A percentile compares a stretch with the other conserved stretches of the same genome.
phyloP scores from a whole-genome alignment of 2,329 filamentous ascomycete genomes.

The Trichoderma brevicompactum region DNA sequence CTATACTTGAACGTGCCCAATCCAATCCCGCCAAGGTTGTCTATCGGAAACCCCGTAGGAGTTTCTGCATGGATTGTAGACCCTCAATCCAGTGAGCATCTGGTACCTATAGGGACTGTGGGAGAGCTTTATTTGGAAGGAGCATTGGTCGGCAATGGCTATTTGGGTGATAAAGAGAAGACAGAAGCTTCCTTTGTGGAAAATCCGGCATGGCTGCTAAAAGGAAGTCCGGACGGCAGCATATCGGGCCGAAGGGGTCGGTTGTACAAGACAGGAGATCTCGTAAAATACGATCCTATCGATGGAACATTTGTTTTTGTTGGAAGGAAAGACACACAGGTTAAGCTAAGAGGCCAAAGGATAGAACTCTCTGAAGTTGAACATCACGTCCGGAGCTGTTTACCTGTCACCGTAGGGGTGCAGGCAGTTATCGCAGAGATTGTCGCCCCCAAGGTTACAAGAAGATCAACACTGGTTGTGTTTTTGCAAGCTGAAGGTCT shows the following conservation, averaged over 20 bases:
- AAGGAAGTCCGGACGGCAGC: background rate
- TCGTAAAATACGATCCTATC: slow-evolving; percentile 45
- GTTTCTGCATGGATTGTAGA: slow-evolving; percentile 7
- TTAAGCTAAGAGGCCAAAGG: slow-evolving; percentile 62
- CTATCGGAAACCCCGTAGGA: slow-evolving; percentile 32
- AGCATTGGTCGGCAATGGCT: slow-evolving; percentile 58
- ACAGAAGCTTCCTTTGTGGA: slow-evolving; percentile 38
- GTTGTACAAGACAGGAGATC: slow-evolving; percentile 54
- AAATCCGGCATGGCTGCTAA: slow-evolving; percentile 36
- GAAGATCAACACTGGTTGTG: background rate
- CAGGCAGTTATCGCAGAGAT: slow-evolving; percentile 9
- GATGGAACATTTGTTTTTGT: slow-evolving; percentile 50
- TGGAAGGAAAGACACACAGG: slow-evolving; percentile 60
- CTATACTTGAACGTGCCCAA: background rate
- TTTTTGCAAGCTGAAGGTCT: background rate
- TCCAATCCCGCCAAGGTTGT: background rate
- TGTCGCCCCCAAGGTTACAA: background rate
- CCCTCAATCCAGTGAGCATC: slow-evolving; percentile 48
- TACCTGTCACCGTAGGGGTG: background rate
- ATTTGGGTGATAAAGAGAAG: slow-evolving; percentile 40
- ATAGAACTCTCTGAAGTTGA: slow-evolving; percentile 50
- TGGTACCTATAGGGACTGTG: slow-evolving; percentile 50
- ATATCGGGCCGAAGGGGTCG: background rate
- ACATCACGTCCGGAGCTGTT: slow-evolving; percentile 5
- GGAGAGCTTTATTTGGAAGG: slow-evolving; percentile 54